Evolutionary conservation across 2,329 filamentous ascomycete genomes (phyloP).

Genomic region (Ceratocystis harringtonii): DNA sequence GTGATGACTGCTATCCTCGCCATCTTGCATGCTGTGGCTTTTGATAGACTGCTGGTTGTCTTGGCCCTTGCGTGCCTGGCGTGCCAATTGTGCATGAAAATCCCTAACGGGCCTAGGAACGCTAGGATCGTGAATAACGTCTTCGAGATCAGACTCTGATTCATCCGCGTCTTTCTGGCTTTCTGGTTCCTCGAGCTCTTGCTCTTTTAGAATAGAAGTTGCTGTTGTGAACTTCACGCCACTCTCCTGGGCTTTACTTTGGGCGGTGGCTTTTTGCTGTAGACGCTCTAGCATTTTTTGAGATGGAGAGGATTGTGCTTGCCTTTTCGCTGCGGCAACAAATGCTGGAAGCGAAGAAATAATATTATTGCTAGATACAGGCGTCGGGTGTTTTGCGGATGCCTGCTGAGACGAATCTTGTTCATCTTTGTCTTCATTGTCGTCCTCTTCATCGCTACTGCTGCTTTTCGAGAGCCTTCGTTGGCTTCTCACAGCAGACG

Average conservation of each 20-base stretch:
- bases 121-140: conserved; percentile 6
- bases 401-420: background rate
- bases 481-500: background rate
- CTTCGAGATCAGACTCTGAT: conserved; percentile 11
- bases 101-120: conserved; percentile 23
- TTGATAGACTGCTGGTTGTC: conserved; percentile 19
- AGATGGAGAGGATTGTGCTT: background rate
- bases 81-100: conserved; percentile 26
- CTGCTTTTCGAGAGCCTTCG: background rate
- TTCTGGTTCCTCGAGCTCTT: background rate
- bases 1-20: conserved; percentile 20
- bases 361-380: background rate
- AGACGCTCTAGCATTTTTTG: background rate
- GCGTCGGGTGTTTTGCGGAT: background rate
- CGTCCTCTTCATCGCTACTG: too few relatives aligned
- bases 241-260: background rate
- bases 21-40: conserved; percentile 15
- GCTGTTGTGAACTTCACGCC: conserved; percentile 5
- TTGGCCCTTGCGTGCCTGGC: conserved; percentile 3
- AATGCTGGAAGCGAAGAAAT: background rate
- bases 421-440: background rate
- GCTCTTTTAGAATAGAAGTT: conserved; percentile 6
- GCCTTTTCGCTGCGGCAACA: background rate
- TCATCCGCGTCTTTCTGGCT: background rate
- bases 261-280: background rate